Percentiles rank a stretch among this genome's conserved stretches.
These are phyloP conservation scores for Phytophthora colocasiae DNA, from an alignment of 352 stramenopile species.

Conservation along the genomic window DNA sequence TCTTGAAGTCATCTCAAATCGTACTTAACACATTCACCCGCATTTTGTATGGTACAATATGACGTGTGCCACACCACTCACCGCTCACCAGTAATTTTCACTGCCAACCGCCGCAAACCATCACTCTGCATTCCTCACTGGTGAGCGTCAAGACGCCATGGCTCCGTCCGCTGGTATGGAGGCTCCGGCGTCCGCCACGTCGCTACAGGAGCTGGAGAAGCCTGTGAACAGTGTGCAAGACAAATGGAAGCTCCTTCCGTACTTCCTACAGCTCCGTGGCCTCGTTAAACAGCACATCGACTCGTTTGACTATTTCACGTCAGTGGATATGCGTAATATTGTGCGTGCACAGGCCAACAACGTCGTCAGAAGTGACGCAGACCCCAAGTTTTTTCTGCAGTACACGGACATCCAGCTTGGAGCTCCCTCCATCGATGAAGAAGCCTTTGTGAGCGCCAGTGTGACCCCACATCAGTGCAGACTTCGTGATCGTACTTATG, in stretches of 20 bases:
- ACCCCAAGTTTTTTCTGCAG: constrained; percentile 99
- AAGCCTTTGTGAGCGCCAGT: constrained; percentile 93
- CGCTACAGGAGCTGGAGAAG: constrained; percentile 71
- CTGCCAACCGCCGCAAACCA: background rate
- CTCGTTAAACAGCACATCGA: constrained; percentile 99
- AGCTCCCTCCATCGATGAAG: constrained; percentile 96
- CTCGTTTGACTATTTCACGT: constrained; percentile 99
- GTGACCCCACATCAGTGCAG: constrained; percentile 99
- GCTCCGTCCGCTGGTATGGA: constrained; percentile 36
- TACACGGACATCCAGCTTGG: constrained; percentile 99
- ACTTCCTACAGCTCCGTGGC: constrained; percentile 95
- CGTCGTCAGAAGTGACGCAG: constrained; percentile 91
- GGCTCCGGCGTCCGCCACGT: constrained; percentile 30
- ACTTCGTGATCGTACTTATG: constrained; percentile 99
- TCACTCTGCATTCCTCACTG: constrained; percentile 43
- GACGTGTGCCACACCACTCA: constrained; percentile 6
- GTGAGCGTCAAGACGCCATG: constrained; percentile 24
- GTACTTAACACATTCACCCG: constrained; percentile 2
- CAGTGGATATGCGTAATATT: constrained; percentile 99
- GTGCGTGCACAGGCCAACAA: constrained; percentile 94
- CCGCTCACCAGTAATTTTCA: constrained; percentile 32
- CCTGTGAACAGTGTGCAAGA: constrained; percentile 87
- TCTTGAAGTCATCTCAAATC: background rate
- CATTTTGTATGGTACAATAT: background rate
- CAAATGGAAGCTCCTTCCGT: constrained; percentile 99